Evolutionary conservation across 1,139 yeast genomes (phyloP), one percentile per base, ranked within the genome.

Genomic region (Debaryomycetaceae sp.): DNA sequence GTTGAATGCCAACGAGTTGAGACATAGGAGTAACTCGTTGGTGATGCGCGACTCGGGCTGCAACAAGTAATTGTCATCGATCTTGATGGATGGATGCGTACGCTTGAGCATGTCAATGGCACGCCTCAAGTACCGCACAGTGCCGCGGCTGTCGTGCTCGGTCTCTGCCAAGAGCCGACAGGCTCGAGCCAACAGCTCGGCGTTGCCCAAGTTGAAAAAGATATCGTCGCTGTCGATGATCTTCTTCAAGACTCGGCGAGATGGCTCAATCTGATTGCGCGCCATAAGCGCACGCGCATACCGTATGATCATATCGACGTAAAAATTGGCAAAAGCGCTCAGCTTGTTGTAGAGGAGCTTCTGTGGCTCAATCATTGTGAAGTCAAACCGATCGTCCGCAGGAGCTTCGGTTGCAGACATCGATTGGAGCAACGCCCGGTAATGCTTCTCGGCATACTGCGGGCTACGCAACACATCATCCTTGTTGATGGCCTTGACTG

Each of bases 381-480:
- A 61, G 20, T 48, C 49, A 36, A 48, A 63, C 34, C 45, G 42
- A 29, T 47, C 46, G 6, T 45, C 48, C 4, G 45, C 51, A 0
- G 61, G 53, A 29, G 53, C 50, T 4, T 45, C 58, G n/a, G 46
- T 42, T 29, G 48, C 53, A 4, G 27, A 16, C 6, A 23, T 18
- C 10, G 23, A 11, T n/a, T 23, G 27, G 34, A 67, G 49, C 4
- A 67, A 41, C 37, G 68, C 44, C 30, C 71, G 48, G 39, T 67
- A 67, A 43, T 67, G 73, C 36, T 67, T 67, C 2, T 58, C 68
- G 2, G 74, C 70, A 40, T 60, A 55, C 24, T 68, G 48, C 3
- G 74, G 73, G 36, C 67, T 59, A 31, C 49, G 49, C 34, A 66
- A 49, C 10, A 63, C 70, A 37, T 67, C 74, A 41, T 67, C 73